These are phyloP conservation scores for Cetraspora pellucida DNA, from an alignment of 192 early-diverging fungal genomes.

Conservation along the genomic window DNA sequence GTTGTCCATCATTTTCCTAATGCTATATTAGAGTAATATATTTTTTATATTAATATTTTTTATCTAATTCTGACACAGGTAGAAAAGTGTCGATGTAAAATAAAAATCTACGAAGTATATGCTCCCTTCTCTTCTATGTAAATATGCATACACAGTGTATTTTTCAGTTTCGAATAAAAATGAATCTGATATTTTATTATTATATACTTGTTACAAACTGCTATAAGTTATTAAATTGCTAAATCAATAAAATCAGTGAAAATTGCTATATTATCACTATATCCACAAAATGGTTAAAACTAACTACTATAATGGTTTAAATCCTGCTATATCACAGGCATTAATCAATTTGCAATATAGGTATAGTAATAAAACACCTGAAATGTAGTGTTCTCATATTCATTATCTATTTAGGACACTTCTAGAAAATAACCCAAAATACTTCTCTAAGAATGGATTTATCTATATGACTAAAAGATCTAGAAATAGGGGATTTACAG, in stretches of 20 bases:
- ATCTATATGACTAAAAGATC: slow-evolving; percentile 20
- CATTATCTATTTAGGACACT: slow-evolving; percentile 14
- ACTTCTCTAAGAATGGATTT: slow-evolving; percentile 29
- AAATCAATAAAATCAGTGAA: neutral
- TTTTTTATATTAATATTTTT: too few relatives aligned
- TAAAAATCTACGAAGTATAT: too few relatives aligned
- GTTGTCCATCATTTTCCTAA: too few relatives aligned
- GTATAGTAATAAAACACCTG: slow-evolving; percentile 11
- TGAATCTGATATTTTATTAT: too few relatives aligned
- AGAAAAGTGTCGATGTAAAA: too few relatives aligned
- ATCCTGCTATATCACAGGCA: neutral
- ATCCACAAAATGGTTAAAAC: slow-evolving; percentile 14
- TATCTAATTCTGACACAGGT: too few relatives aligned
- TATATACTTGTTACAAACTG: too few relatives aligned
- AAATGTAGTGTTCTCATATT: slow-evolving; percentile 25
- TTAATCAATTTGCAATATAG: slow-evolving; percentile 19
- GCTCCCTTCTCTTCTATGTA: too few relatives aligned
- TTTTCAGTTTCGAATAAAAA: too few relatives aligned
- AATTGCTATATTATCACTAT: neutral
- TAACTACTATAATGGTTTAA: neutral
- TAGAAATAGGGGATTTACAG: slow-evolving; percentile 21
- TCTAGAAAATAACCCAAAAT: slow-evolving; percentile 25
- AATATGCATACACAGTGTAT: too few relatives aligned
- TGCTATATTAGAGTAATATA: too few relatives aligned
- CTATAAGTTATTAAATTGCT: neutral